Base-by-base conservation (phyloP, 139 green algal species). In the Chlamydomonas urium region DNA sequence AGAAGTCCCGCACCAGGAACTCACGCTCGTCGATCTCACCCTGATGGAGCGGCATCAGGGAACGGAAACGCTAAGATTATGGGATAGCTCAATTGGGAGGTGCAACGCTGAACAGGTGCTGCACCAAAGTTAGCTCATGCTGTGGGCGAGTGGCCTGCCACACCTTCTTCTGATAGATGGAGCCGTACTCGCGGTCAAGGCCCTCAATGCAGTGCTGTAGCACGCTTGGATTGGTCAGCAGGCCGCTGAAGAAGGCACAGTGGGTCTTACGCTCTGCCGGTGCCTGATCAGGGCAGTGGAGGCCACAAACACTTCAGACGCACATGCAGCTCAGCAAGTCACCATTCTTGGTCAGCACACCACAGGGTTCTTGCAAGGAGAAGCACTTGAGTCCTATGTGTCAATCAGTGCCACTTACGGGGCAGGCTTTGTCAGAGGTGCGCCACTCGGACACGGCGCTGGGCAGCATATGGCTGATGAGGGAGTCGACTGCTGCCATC, bases 11-110 rank as follows among this genome's bases (percentile, higher is more conserved):
- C 2, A 65, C 31, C 1, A 87, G 72, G 66, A 87, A 83, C 3
- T 84, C 75, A 2, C 72, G 48, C 73, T 87, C 78, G 34, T 87
- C 81, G 24, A 87, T 63, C 75, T 87, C 78, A 26, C 61, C 71
- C 32, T n/a, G n/a, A n/a, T n/a, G n/a, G n/a, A n/a, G n/a, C n/a
- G n/a, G n/a, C n/a, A n/a, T n/a, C n/a, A n/a, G n/a, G n/a, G n/a
- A n/a, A n/a, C n/a, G n/a, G n/a, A n/a, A n/a, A n/a, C n/a, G n/a
- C n/a, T n/a, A n/a, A n/a, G n/a, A n/a, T n/a, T n/a, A n/a, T n/a
- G n/a, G n/a, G n/a, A n/a, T n/a, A n/a, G n/a, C n/a, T n/a, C n/a
- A n/a, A n/a, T n/a, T n/a, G n/a, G n/a, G n/a, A n/a, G n/a, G n/a
- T n/a, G n/a, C n/a, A n/a, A n/a, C n/a, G n/a, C n/a, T n/a, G n/a